Evolutionary conservation across 768 basidiomycete genomes (phyloP), one percentile per base, ranked within the genome.

Genomic region (Phanerochaete sordida): DNA sequence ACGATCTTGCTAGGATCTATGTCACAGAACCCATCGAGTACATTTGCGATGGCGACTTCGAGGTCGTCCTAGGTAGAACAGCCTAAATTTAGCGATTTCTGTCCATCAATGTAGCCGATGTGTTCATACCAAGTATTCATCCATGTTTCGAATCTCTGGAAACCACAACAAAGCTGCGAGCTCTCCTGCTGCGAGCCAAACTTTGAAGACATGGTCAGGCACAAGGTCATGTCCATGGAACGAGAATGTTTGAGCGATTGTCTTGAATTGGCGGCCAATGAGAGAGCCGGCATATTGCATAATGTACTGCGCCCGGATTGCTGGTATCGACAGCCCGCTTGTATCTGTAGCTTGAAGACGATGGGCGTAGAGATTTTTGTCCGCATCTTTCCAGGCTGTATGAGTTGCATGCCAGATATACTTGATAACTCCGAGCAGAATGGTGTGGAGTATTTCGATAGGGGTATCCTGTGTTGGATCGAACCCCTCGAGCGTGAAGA

Each of bases 371-470:
- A 66, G 51, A 7, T 63, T 59, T 47, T 75, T 65, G 26, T 73
- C 61, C 3, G 53, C 58, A 1, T 62, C 55, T 7, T 64, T 72
- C 75, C 74, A 76, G 2, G 58, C n/a, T 5, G 69, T 72, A 52
- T 75, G 69, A 0, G 71, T 66, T 7, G 59, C 58, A 61, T 76
- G 72, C 79, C 78, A 82, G 0, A 71, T 31, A 65, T 80, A 81
- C 60, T 80, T 81, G 28, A 73, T 69, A 30, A 76, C 57, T 0
- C 80, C 79, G 16, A 81, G 72, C 1, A 80, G 68, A 30, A 77
- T 69, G 1, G 77, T 78, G 58, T 82, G 79, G 0, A 82, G 72
- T 7, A 80, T 66, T 66, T 81, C 79, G 8, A 78, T 68, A 1
- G 78, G 69, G 0, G 68, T 66, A 49, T 73, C 71, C 5, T 48